phyloP scores from a whole-genome alignment of 1,284 basidiomycete genomes.

The Ceratobasidium sp. region DNA sequence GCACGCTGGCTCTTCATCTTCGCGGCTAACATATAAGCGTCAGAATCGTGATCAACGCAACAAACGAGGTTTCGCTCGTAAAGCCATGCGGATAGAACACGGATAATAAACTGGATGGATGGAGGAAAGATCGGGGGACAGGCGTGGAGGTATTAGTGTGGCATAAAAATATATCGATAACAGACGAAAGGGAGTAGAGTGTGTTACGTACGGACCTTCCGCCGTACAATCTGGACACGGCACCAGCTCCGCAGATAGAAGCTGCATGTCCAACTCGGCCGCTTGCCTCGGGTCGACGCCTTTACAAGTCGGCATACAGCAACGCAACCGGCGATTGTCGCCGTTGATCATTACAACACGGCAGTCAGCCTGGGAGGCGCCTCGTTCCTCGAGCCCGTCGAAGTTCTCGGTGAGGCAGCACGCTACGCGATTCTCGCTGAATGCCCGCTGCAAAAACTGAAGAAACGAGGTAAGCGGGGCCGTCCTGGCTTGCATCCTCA shows the following conservation, averaged over 20 bases:
- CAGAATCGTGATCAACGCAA: too few species aligned
- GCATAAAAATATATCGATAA: too few species aligned
- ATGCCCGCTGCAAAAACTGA: constrained; percentile 11
- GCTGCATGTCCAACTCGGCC: too few species aligned
- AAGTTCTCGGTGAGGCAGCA: background rate
- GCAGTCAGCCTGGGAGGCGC: background rate
- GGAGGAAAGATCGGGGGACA: too few species aligned
- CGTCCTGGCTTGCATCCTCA: background rate
- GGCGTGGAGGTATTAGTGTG: too few species aligned
- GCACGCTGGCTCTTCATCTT: background rate
- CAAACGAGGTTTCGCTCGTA: too few species aligned
- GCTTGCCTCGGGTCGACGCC: background rate
- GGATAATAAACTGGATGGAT: too few species aligned
- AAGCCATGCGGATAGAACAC: too few species aligned
- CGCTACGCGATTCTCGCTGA: background rate
- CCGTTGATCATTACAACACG: background rate
- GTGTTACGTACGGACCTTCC: too few species aligned
- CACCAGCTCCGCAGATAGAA: too few species aligned
- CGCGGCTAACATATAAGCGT: background rate
- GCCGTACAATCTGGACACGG: too few species aligned
- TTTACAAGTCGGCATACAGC: background rate
- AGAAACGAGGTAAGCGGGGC: background rate
- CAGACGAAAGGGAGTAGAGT: too few species aligned
- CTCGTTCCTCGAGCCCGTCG: background rate
- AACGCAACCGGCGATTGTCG: constrained; percentile 5